Evolutionary conservation across 2,329 filamentous ascomycete species (phyloP).

Genomic region (Scorias spongiosa): DNA sequence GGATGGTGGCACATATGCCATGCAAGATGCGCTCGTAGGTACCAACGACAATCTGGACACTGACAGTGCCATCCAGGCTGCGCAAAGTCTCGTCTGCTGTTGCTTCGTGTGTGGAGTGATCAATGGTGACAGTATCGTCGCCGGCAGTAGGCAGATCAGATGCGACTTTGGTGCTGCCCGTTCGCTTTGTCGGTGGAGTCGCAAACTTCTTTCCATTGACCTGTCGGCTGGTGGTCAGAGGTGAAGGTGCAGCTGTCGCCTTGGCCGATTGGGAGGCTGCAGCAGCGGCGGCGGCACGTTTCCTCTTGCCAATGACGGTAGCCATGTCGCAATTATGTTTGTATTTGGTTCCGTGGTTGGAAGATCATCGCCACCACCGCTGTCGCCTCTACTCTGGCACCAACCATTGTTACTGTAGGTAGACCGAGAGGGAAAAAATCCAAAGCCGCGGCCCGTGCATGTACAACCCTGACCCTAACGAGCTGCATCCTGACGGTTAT

Average conservation of each 20-base stretch:
- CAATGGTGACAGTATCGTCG: background rate
- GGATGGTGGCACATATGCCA: conserved; percentile 66
- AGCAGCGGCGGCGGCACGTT: conserved; percentile 5
- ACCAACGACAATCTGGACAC: conserved; percentile 80
- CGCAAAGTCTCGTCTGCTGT: background rate
- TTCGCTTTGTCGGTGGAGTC: background rate
- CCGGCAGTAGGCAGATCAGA: background rate
- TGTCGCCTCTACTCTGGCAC: no score
- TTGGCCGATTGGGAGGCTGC: conserved; percentile 7
- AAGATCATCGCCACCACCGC: background rate
- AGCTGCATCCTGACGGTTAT: no score
- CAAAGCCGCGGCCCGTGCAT: no score
- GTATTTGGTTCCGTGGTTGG: background rate
- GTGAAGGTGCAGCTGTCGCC: conserved; percentile 1
- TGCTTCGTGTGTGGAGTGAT: background rate
- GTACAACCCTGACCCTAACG: no score
- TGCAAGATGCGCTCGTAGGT: conserved; percentile 91
- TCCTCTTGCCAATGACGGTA: conserved; percentile 7
- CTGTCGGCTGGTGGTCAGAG: background rate
- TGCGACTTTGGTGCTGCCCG: background rate
- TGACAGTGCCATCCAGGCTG: conserved; percentile 23
- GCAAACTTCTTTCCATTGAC: conserved; percentile 2
- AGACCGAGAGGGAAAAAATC: no score
- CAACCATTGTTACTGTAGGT: no score
- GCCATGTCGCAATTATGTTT: conserved; percentile 1